Conservation (phyloP, 2,329 filamentous ascomycete species). For the Verticillium klebahnii region DNA sequence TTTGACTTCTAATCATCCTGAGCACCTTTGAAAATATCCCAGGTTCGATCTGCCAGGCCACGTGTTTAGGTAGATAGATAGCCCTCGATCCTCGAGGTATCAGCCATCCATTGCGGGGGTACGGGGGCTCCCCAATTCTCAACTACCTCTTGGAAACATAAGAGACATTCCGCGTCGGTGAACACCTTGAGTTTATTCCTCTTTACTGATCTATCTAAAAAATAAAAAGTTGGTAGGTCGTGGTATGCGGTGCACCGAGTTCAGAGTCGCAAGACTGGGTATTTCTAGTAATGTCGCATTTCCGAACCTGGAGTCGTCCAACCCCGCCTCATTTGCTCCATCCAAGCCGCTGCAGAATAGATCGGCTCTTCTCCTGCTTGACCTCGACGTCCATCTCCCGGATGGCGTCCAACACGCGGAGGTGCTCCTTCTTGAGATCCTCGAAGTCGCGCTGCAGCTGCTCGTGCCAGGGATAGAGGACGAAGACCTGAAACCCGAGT, state of each 20-base stretch:
- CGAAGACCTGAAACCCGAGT: constrained; percentile 62
- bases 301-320: not conserved
- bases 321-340: not conserved
- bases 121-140: no score
- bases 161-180: no score
- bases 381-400: constrained; percentile 18
- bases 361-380: constrained; percentile 9
- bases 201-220: not conserved
- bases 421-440: constrained; percentile 53
- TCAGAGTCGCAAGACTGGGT: not conserved
- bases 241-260: no score
- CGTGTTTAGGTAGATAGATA: no score
- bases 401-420: constrained; percentile 33
- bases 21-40: no score
- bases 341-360: constrained; percentile 11
- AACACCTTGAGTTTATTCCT: not conserved
- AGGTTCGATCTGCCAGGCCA: no score
- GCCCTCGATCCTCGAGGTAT: no score
- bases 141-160: no score
- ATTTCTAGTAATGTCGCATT: not conserved
- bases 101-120: no score
- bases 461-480: constrained; percentile 68
- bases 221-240: not conserved
- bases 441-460: constrained; percentile 59
- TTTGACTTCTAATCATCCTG: no score